Conservation (phyloP, 768 basidiomycete genomes). For the Tricholomella constricta region DNA sequence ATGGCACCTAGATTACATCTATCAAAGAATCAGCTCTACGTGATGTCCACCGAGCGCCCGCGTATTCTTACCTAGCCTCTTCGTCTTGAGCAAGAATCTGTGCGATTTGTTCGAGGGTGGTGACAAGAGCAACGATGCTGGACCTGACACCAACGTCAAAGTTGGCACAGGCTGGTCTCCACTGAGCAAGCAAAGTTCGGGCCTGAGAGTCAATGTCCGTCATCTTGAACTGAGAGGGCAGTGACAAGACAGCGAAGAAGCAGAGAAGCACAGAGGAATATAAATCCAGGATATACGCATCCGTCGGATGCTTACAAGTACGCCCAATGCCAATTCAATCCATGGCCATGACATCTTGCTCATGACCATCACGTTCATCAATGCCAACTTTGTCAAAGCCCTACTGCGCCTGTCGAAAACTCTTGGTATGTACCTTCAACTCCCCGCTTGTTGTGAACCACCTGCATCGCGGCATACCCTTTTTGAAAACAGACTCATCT, state of each 20-base stretch:
- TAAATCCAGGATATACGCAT: not conserved
- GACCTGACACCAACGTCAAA: constrained; percentile 40
- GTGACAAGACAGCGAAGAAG: not conserved
- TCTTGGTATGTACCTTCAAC: no score
- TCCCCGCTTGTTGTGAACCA: no score
- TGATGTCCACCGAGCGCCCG: not conserved
- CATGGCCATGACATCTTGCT: no score
- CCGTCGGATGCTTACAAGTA: constrained; percentile 8
- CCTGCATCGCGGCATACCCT: no score
- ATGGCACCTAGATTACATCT: constrained; percentile 32
- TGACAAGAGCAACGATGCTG: constrained; percentile 33
- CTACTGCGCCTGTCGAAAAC: no score
- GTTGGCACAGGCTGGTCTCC: constrained; percentile 45
- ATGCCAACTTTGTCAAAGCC: no score
- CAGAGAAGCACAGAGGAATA: not conserved
- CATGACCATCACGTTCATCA: no score
- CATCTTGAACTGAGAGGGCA: constrained; percentile 12
- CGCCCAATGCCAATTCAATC: no score
- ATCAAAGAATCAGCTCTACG: not conserved
- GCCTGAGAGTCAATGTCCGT: constrained; percentile 7
- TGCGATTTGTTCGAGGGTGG: constrained; percentile 52
- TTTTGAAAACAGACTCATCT: no score
- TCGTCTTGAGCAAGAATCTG: constrained; percentile 51
- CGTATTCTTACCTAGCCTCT: constrained; percentile 34
- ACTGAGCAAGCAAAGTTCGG: constrained; percentile 24